phyloP scores from a whole-genome alignment of 106 monocot genomes.

The Dendrobium chrysotoxum region DNA sequence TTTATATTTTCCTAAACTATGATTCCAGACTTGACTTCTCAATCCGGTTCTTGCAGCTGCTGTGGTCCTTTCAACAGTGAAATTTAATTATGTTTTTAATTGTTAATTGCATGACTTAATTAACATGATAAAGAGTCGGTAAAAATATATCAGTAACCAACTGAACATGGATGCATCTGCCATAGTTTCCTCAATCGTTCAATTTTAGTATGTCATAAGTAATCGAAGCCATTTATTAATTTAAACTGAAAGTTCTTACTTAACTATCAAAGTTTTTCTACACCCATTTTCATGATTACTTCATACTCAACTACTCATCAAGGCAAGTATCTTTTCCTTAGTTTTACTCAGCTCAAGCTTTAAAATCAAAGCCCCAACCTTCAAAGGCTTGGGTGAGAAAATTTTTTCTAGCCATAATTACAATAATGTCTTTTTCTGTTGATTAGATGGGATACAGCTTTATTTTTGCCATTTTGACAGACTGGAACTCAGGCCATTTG shows the following conservation, averaged over 20 bases:
- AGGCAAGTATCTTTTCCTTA: background rate
- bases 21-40: background rate
- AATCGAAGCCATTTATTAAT: background rate
- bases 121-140: background rate
- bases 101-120: background rate
- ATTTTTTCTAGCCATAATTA: no score
- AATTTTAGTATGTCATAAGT: background rate
- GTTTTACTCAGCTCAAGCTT: no score
- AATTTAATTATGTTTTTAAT: background rate
- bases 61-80: background rate
- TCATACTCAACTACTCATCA: background rate
- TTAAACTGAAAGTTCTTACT: background rate
- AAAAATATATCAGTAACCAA: background rate
- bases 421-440: background rate
- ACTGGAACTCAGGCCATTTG: constrained; percentile 51
- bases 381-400: no score
- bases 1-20: background rate
- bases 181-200: background rate
- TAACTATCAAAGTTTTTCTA: background rate
- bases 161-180: background rate
- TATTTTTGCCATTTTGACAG: constrained; percentile 19
- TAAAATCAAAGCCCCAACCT: no score
- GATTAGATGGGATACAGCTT: background rate
- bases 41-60: background rate
- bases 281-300: background rate